A percentile compares a stretch with the other conserved stretches of the same genome.
These are phyloP conservation scores for Aureobasidium sp. DNA, from an alignment of 2,329 filamentous ascomycete genomes.

Conservation along the genomic window DNA sequence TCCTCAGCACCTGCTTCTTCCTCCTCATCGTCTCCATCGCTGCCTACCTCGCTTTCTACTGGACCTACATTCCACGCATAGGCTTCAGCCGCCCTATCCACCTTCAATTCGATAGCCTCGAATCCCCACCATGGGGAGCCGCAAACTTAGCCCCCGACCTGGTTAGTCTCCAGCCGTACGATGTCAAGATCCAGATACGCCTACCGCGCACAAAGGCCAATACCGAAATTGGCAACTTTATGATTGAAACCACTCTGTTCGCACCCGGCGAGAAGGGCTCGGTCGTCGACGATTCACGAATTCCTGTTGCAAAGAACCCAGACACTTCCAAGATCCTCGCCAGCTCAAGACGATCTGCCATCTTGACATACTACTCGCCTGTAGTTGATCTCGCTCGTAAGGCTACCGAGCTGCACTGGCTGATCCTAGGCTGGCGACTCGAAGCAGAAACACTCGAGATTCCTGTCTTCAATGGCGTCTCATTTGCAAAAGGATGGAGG, in stretches of 20 bases:
- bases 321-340: slow-evolving; percentile 25
- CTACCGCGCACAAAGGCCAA: slow-evolving; percentile 76
- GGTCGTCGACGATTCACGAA: slow-evolving; percentile 1
- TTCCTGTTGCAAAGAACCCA: background rate
- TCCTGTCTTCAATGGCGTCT: slow-evolving; percentile 64
- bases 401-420: slow-evolving; percentile 58
- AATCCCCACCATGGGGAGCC: slow-evolving; percentile 41
- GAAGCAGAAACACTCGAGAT: slow-evolving; percentile 60
- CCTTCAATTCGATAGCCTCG: slow-evolving; percentile 55
- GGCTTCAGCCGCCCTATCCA: slow-evolving; percentile 56
- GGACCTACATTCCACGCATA: slow-evolving; percentile 59
- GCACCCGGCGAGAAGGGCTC: slow-evolving; percentile 19
- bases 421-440: slow-evolving; percentile 57
- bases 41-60: slow-evolving; percentile 62
- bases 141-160: slow-evolving; percentile 46
- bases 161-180: slow-evolving; percentile 71
- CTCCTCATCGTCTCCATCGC: slow-evolving; percentile 52
- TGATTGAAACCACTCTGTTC: slow-evolving; percentile 73
- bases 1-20: slow-evolving; percentile 45
- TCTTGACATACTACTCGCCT: slow-evolving; percentile 72
- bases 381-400: slow-evolving; percentile 57
- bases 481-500: slow-evolving; percentile 52
- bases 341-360: slow-evolving; percentile 61
- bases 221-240: slow-evolving; percentile 79
- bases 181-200: slow-evolving; percentile 66